phyloP scores from a whole-genome alignment of 371 early-diverging fungal genomes.

The Racocetra persica region DNA sequence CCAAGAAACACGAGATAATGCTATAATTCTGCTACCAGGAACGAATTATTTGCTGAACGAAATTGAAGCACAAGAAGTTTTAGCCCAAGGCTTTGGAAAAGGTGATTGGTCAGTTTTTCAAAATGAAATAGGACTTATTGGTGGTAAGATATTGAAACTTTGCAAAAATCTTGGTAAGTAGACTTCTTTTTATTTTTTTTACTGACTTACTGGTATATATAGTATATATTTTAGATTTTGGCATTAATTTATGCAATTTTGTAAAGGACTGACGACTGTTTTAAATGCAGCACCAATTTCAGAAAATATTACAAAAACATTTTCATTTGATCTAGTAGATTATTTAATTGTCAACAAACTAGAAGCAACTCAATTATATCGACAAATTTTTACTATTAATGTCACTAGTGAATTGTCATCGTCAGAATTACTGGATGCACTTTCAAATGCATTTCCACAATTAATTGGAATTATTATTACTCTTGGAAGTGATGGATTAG shows the following conservation, averaged over 20 bases:
- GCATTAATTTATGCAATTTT: not conserved
- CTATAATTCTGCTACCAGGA: constrained; percentile 86
- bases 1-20: constrained; percentile 74
- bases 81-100: constrained; percentile 50
- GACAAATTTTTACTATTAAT: constrained; percentile 40
- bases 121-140: constrained; percentile 81
- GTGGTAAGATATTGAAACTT: constrained; percentile 68
- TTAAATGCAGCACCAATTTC: constrained; percentile 92
- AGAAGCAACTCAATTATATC: constrained; percentile 67
- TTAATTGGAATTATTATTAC: constrained; percentile 77
- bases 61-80: constrained; percentile 51
- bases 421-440: constrained; percentile 53
- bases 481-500: constrained; percentile 72
- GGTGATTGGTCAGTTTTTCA: constrained; percentile 81
- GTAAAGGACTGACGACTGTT: constrained; percentile 66
- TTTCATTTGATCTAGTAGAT: constrained; percentile 71
- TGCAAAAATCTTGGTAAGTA: constrained; percentile 61
- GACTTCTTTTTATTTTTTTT: too few species aligned
- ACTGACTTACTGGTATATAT: too few species aligned
- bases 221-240: not conserved
- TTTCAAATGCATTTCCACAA: constrained; percentile 53
- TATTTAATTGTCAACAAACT: constrained; percentile 84
- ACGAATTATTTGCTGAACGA: constrained; percentile 72
- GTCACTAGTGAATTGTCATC: constrained; percentile 39
- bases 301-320: constrained; percentile 56